These are phyloP conservation scores for Coniochaeta ligniaria DNA, from an alignment of 2,329 filamentous ascomycete species.

Conservation along the genomic window DNA sequence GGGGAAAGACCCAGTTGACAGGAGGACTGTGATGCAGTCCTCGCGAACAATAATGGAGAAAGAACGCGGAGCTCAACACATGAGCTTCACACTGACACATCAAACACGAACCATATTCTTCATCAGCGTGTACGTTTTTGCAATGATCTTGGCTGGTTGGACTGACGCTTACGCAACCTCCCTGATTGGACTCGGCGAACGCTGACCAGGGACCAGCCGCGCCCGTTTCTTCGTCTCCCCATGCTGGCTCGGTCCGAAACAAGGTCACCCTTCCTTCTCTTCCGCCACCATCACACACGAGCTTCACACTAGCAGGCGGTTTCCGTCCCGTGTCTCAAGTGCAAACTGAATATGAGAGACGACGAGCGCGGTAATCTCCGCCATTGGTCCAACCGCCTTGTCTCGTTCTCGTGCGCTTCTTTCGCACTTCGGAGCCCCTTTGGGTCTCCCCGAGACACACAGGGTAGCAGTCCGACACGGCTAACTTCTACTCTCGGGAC, in stretches of 20 bases:
- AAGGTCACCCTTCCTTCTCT: neutral
- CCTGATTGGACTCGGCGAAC: neutral
- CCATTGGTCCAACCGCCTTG: neutral
- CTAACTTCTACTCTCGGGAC: neutral
- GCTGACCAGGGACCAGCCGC: neutral
- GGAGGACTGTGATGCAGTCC: neutral
- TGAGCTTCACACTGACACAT: neutral
- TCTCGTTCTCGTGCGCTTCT: neutral
- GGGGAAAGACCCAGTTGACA: neutral
- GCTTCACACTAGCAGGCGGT: neutral
- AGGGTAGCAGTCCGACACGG: neutral
- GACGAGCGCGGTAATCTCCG: neutral
- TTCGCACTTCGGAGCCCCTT: neutral
- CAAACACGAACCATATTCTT: neutral
- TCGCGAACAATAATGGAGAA: neutral
- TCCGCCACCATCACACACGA: neutral
- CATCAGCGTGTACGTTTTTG: neutral
- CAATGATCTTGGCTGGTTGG: neutral
- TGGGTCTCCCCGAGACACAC: neutral
- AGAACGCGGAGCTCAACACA: neutral
- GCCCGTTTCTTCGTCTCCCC: neutral
- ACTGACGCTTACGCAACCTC: neutral
- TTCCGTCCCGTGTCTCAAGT: neutral
- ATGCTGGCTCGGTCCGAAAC: neutral
- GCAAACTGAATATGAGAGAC: neutral